Conservation (phyloP, 371 early-diverging fungal genomes). For the Zychaea mexicana region DNA sequence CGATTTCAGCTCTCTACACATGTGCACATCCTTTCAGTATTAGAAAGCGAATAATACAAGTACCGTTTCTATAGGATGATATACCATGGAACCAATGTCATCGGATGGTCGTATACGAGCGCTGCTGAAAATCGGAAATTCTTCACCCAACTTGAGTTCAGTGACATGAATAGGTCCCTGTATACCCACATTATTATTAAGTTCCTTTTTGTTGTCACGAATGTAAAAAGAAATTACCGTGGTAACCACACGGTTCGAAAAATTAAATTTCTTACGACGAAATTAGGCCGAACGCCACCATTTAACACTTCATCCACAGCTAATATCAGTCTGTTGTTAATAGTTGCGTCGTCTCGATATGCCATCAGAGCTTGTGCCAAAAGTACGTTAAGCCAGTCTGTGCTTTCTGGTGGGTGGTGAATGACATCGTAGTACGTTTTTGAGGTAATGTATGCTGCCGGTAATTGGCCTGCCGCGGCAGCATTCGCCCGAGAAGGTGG, state of each 20-base stretch:
- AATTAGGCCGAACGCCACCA: constrained; percentile 75
- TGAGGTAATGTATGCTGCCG: constrained; percentile 52
- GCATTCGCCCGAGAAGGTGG: constrained; percentile 32
- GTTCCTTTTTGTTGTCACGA: neutral
- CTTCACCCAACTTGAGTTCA: constrained; percentile 87
- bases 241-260: neutral
- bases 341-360: constrained; percentile 81
- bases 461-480: constrained; percentile 28
- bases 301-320: constrained; percentile 82
- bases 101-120: constrained; percentile 74
- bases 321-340: constrained; percentile 71
- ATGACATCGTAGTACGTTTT: constrained; percentile 67
- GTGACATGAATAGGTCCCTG: constrained; percentile 87
- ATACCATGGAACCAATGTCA: constrained; percentile 72
- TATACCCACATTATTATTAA: neutral
- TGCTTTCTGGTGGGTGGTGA: constrained; percentile 76
- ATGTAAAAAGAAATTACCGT: neutral
- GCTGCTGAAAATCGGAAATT: constrained; percentile 80
- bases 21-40: no score
- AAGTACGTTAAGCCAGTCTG: constrained; percentile 93
- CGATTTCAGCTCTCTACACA: constrained; percentile 79
- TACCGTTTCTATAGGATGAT: constrained; percentile 14
- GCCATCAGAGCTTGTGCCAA: constrained; percentile 84
- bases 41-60: no score
- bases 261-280: constrained; percentile 61